A percentile compares a stretch with the other conserved stretches of the same genome.
Evolutionary conservation across 441 rosid species (phyloP).

Genomic region (Populus hybrid): DNA sequence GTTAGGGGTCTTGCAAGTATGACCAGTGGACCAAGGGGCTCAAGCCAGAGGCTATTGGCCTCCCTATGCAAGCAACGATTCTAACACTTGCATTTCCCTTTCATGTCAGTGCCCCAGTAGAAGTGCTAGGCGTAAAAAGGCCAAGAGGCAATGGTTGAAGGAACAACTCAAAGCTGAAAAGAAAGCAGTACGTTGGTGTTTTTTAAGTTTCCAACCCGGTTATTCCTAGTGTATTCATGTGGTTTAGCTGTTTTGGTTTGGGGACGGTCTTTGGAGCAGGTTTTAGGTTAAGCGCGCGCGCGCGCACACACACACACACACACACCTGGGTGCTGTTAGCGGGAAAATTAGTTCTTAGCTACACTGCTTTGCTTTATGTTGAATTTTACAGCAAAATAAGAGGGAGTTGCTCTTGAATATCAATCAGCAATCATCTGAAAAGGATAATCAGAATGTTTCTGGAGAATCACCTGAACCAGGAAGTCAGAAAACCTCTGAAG

Average conservation of each 20-base stretch:
- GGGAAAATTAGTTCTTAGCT: background rate
- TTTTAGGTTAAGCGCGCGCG: background rate
- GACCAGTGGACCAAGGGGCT: background rate
- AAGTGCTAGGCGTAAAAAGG: slow-evolving; percentile 90
- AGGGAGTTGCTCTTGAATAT: slow-evolving; percentile 30
- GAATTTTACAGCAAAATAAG: slow-evolving; percentile 42
- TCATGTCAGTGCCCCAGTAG: slow-evolving; percentile 64
- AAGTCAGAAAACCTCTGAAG: slow-evolving; percentile 17
- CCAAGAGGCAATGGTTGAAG: slow-evolving; percentile 71
- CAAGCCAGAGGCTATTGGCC: background rate
- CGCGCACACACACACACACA: background rate
- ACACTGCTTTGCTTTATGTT: slow-evolving; percentile 5
- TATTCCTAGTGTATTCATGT: background rate
- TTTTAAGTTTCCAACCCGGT: background rate
- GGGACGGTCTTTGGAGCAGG: background rate
- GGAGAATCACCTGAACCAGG: slow-evolving; percentile 21
- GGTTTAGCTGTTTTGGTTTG: background rate
- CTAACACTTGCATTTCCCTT: slow-evolving; percentile 21
- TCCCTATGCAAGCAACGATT: background rate
- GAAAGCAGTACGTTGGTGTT: slow-evolving; percentile 43
- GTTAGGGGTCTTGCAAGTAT: background rate
- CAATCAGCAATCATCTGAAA: slow-evolving; percentile 34
- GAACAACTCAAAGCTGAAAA: slow-evolving; percentile 56
- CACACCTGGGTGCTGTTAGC: background rate
- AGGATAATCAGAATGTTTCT: slow-evolving; percentile 24